Evolutionary conservation across 257 asterid genomes (phyloP).

Genomic region (Plantago elongata): DNA sequence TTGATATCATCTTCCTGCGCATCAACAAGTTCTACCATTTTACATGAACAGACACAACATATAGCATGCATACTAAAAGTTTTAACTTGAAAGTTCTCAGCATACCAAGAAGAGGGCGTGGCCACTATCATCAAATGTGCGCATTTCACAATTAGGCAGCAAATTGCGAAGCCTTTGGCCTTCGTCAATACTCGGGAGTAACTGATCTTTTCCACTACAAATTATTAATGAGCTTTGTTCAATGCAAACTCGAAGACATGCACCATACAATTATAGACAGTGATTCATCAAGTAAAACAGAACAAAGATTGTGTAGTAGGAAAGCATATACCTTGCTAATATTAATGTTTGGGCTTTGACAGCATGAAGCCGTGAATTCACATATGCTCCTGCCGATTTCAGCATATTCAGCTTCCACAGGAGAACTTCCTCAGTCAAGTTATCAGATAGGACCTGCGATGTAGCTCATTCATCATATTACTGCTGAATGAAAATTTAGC

Average conservation of each 20-base stretch:
- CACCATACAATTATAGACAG: not conserved
- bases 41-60: not conserved
- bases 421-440: constrained; percentile 44
- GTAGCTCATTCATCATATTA: constrained; percentile 24
- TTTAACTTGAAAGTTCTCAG: not conserved
- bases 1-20: constrained; percentile 65
- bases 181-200: constrained; percentile 73
- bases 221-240: constrained; percentile 3
- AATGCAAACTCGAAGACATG: not conserved
- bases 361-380: constrained; percentile 89
- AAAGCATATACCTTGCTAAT: constrained; percentile 57
- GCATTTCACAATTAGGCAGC: constrained; percentile 61
- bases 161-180: constrained; percentile 54
- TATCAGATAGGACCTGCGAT: constrained; percentile 49
- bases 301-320: too few relatives aligned
- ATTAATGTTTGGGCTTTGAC: constrained; percentile 72
- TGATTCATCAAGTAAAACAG: not conserved
- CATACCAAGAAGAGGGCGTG: constrained; percentile 83
- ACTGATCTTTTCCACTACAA: constrained; percentile 69
- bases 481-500: not conserved
- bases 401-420: constrained; percentile 66
- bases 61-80: constrained; percentile 1
- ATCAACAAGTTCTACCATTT: constrained; percentile 1
- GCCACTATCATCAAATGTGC: constrained; percentile 50
- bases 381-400: constrained; percentile 62